Conservation (phyloP, 257 asterid species). For the Linderniella brevidens region DNA sequence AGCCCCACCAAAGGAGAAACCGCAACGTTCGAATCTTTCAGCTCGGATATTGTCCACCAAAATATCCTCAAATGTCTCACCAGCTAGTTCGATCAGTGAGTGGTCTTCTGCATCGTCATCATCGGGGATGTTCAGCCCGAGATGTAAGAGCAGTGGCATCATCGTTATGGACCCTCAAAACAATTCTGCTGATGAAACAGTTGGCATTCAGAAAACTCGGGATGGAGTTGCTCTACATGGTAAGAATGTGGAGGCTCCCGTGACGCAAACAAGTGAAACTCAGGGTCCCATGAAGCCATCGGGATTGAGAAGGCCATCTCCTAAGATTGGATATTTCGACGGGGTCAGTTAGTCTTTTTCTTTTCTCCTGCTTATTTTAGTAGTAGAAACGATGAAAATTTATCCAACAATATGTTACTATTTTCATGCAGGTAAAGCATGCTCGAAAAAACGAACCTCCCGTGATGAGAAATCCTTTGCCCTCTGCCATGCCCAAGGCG, state of each 20-base stretch:
- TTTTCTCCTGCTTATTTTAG: conserved; percentile 11
- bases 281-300: conserved; percentile 56
- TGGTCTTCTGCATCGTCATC: conserved; percentile 88
- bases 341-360: conserved; percentile 56
- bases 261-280: conserved; percentile 18
- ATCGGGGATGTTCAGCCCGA: too few relatives aligned
- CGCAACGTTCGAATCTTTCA: conserved; percentile 31
- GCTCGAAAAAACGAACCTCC: too few relatives aligned
- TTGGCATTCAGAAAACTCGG: conserved; percentile 19
- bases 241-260: conserved; percentile 23
- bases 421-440: too few relatives aligned
- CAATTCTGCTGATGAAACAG: conserved; percentile 19
- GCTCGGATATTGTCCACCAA: conserved; percentile 37
- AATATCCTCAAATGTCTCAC: conserved; percentile 52
- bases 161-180: conserved; percentile 15
- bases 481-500: too few relatives aligned
- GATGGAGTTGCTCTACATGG: conserved; percentile 15
- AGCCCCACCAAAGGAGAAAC: conserved; percentile 26
- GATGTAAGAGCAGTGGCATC: too few relatives aligned
- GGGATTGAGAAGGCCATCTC: conserved; percentile 87
- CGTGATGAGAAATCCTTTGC: too few relatives aligned
- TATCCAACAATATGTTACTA: too few relatives aligned
- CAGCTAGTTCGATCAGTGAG: conserved; percentile 87
- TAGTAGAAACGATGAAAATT: too few relatives aligned
- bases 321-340: conserved; percentile 84